These are phyloP conservation scores for Diaporthe sp. DNA, from an alignment of 2,329 filamentous ascomycete species.

Conservation along the genomic window DNA sequence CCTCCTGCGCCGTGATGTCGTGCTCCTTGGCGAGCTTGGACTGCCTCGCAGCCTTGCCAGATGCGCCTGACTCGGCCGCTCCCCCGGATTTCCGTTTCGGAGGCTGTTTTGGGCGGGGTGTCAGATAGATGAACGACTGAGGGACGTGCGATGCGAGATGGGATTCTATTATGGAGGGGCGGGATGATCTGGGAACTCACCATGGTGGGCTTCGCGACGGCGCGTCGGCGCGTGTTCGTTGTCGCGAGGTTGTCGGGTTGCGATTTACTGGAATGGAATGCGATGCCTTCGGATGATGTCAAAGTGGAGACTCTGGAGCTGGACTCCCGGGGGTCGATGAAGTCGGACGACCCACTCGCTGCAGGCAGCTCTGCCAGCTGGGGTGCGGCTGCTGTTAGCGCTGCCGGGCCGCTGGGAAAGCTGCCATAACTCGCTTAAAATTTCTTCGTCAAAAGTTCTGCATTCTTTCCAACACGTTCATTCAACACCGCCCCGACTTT, in stretches of 20 bases:
- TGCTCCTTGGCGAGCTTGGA: slow-evolving; percentile 95
- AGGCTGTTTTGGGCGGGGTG: slow-evolving; percentile 52
- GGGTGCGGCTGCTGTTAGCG: slow-evolving; percentile 1
- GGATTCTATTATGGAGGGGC: no score
- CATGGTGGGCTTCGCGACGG: slow-evolving; percentile 29
- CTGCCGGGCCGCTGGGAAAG: slow-evolving; percentile 22
- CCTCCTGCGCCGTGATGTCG: slow-evolving; percentile 85
- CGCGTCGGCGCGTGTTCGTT: slow-evolving; percentile 32
- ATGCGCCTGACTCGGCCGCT: slow-evolving; percentile 44
- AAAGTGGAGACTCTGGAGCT: slow-evolving; percentile 28
- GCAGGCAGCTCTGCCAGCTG: slow-evolving; percentile 9
- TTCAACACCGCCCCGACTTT: background rate
- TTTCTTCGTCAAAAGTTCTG: background rate
- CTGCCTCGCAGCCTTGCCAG: slow-evolving; percentile 64
- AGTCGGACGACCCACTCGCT: background rate
- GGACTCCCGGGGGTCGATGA: background rate
- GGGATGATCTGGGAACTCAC: slow-evolving; percentile 18
- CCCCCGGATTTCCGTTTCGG: slow-evolving; percentile 64
- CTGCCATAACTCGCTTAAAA: slow-evolving; percentile 13
- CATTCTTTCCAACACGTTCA: background rate
- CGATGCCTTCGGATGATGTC: slow-evolving; percentile 33
- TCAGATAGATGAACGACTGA: background rate
- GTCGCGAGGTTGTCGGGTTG: background rate
- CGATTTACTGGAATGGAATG: slow-evolving; percentile 4
- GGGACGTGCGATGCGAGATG: no score